Conservation (phyloP, 371 early-diverging fungal genomes). For the Coemansia sp. region DNA sequence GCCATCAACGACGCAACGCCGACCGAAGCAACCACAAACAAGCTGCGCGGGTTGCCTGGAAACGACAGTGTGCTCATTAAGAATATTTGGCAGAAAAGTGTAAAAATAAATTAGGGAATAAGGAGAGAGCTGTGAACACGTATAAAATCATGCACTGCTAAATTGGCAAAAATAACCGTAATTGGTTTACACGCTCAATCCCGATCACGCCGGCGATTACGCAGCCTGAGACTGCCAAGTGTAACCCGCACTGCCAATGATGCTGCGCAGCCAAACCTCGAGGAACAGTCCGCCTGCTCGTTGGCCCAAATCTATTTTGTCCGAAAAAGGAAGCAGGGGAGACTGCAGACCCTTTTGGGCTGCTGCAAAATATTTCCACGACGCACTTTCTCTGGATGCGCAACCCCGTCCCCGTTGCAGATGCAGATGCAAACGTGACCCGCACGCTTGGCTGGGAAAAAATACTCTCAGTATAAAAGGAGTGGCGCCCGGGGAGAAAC, state of each 20-base stretch:
- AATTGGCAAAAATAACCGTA: background rate
- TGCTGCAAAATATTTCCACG: constrained; percentile 1
- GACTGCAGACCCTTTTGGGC: background rate
- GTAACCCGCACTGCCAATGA: background rate
- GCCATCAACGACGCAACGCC: constrained; percentile 42
- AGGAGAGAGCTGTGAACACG: background rate
- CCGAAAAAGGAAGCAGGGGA: too few relatives aligned
- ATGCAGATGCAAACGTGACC: constrained; percentile 3
- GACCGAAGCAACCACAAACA: constrained; percentile 37
- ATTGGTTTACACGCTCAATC: background rate
- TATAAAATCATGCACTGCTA: background rate
- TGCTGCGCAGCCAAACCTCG: background rate
- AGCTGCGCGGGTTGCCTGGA: constrained; percentile 12
- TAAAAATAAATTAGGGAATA: background rate
- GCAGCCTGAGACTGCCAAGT: background rate
- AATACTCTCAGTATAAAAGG: background rate
- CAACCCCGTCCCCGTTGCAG: background rate
- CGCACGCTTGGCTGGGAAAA: background rate
- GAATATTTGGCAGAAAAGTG: background rate
- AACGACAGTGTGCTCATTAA: constrained; percentile 14
- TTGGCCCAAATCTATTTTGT: background rate
- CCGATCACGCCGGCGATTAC: background rate
- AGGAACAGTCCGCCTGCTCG: background rate
- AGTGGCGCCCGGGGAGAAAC: background rate
- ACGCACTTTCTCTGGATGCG: background rate